Percentiles rank a stretch among this genome's conserved stretches.
Evolutionary conservation across 495 filamentous ascomycete species (phyloP).

Genomic region (Annulohypoxylon nitens): DNA sequence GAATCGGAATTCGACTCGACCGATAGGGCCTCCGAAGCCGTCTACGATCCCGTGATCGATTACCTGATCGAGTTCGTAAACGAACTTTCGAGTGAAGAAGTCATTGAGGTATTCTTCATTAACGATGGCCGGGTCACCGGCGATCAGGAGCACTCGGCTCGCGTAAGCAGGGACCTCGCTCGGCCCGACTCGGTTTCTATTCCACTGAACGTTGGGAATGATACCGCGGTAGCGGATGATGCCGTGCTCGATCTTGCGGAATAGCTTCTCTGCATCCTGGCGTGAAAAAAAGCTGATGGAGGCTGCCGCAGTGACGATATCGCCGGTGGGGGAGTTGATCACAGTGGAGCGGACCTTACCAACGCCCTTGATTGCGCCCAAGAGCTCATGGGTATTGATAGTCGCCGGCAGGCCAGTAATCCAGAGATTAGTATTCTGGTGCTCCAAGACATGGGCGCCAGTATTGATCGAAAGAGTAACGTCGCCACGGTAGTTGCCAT

Average conservation of each 20-base stretch:
- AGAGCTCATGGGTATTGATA: slow-evolving; percentile 6
- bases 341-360: slow-evolving; percentile 34
- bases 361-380: slow-evolving; percentile 15
- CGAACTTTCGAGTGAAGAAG: slow-evolving; percentile 41
- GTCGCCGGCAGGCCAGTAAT: slow-evolving; percentile 19
- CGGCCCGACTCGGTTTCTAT: slow-evolving; percentile 26
- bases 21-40: slow-evolving; percentile 1
- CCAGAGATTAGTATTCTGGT: slow-evolving; percentile 36
- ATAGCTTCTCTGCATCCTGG: slow-evolving; percentile 13
- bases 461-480: slow-evolving; percentile 5
- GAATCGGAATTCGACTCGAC: slow-evolving; percentile 53
- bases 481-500: slow-evolving; percentile 36
- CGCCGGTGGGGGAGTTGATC: slow-evolving; percentile 9
- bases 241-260: background rate
- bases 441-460: slow-evolving; percentile 20
- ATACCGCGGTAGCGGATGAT: background rate
- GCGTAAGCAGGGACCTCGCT: background rate
- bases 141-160: slow-evolving; percentile 43
- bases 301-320: slow-evolving; percentile 6
- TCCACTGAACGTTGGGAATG: slow-evolving; percentile 13
- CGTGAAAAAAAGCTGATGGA: slow-evolving; percentile 36
- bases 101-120: slow-evolving; percentile 21
- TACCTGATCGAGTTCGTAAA: slow-evolving; percentile 42
- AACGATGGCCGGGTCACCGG: slow-evolving; percentile 37
- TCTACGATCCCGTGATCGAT: slow-evolving; percentile 26